phyloP scores from a whole-genome alignment of 495 filamentous ascomycete genomes.

The Aspergillus coremiiformis region DNA sequence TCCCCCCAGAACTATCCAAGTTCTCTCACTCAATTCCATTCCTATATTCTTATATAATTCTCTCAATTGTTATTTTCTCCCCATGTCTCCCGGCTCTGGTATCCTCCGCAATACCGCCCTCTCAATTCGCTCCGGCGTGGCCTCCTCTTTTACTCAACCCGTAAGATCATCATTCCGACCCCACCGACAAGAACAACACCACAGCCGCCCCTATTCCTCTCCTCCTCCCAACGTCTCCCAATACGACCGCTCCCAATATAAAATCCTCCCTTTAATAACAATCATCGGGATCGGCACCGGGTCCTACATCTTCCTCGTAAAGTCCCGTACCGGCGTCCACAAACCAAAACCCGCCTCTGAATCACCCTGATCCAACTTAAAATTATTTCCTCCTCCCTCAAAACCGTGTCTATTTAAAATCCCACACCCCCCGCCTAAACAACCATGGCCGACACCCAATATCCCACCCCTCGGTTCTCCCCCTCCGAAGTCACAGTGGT shows the following conservation, averaged over 20 bases:
- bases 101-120: background rate
- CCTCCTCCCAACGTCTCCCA: constrained; percentile 15
- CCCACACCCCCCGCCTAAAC: no score
- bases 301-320: constrained; percentile 56
- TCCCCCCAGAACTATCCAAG: background rate
- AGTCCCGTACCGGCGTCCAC: constrained; percentile 43
- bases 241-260: constrained; percentile 44
- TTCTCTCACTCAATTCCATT: background rate
- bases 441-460: constrained; percentile 21
- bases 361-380: constrained; percentile 1
- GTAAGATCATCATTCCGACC: constrained; percentile 5
- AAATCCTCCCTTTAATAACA: constrained; percentile 56
- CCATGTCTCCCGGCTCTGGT: background rate
- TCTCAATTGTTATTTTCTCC: background rate
- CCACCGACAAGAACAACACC: constrained; percentile 7
- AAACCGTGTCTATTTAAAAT: no score
- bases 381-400: background rate
- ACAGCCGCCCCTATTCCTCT: constrained; percentile 11
- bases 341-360: constrained; percentile 6
- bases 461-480: constrained; percentile 64
- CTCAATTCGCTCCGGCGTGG: background rate
- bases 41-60: background rate
- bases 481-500: constrained; percentile 76
- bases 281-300: constrained; percentile 53
- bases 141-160: background rate